phyloP scores from a whole-genome alignment of 192 early-diverging fungal genomes.

The Entomortierella parvispora region DNA sequence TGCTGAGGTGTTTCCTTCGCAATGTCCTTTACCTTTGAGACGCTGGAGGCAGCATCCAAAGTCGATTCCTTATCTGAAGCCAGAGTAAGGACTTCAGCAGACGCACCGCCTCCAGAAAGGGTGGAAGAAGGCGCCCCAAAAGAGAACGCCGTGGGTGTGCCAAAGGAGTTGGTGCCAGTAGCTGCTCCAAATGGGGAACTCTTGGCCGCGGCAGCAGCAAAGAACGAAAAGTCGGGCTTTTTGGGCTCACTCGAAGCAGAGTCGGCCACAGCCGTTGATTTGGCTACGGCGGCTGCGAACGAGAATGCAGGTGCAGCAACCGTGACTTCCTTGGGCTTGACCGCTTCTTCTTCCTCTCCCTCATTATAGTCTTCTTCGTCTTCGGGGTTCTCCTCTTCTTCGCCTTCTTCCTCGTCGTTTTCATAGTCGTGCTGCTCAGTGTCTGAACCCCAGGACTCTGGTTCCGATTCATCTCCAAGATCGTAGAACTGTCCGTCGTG shows the following conservation, averaged over 20 bases:
- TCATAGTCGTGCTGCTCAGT: slow-evolving; percentile 45
- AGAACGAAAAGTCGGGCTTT: slow-evolving; percentile 22
- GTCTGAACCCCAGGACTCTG: slow-evolving; percentile 44
- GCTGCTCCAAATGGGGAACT: slow-evolving; percentile 12
- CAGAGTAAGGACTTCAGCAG: background rate
- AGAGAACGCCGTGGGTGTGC: slow-evolving; percentile 18
- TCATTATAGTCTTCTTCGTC: slow-evolving; percentile 16
- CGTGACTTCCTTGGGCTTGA: slow-evolving; percentile 24
- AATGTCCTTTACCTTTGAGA: too few species aligned
- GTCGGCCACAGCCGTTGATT: background rate
- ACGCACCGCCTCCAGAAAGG: too few species aligned
- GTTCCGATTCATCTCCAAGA: slow-evolving; percentile 29
- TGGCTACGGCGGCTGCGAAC: slow-evolving; percentile 17
- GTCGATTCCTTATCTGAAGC: background rate
- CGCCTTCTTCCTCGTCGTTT: slow-evolving; percentile 15
- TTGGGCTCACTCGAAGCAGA: background rate
- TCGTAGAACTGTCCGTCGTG: slow-evolving; percentile 44
- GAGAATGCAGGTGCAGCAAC: slow-evolving; percentile 28
- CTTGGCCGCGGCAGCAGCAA: slow-evolving; percentile 13
- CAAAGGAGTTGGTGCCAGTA: slow-evolving; percentile 30
- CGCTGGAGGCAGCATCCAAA: too few species aligned
- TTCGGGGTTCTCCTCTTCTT: slow-evolving; percentile 6
- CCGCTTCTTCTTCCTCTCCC: slow-evolving; percentile 10
- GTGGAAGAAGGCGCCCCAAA: slow-evolving; percentile 17
- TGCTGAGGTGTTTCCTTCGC: too few species aligned